These are phyloP conservation scores for Yarrowia deformans DNA, from an alignment of 805 yeast species.

Conservation along the genomic window DNA sequence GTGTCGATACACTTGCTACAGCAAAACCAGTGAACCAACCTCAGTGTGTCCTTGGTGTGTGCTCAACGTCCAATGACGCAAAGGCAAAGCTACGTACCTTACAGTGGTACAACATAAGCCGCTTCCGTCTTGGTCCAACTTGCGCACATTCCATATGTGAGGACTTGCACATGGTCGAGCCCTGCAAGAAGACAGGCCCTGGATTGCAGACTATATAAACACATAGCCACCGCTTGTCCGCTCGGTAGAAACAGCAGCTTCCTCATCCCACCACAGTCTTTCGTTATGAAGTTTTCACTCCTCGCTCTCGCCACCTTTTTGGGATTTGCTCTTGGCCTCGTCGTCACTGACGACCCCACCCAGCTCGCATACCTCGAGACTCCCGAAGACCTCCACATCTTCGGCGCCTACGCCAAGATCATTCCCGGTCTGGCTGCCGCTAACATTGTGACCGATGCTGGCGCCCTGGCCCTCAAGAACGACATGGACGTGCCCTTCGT, in stretches of 20 bases:
- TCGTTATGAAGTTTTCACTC: conserved; percentile 10
- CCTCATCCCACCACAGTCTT: conserved; percentile 3
- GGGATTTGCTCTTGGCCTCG: background rate
- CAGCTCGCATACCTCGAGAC: conserved; percentile 7
- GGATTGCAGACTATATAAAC: background rate
- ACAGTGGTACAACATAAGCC: background rate
- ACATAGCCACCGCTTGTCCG: background rate
- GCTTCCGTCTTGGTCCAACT: background rate
- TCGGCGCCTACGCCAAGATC: conserved; percentile 2
- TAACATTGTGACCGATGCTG: conserved; percentile 10
- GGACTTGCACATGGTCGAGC: background rate
- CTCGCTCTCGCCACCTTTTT: background rate
- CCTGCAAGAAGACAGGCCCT: background rate
- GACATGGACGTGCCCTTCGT: background rate
- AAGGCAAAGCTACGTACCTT: too few species aligned
- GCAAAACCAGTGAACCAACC: too few species aligned
- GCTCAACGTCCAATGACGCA: too few species aligned
- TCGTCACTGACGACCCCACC: conserved; percentile 1
- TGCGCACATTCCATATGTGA: background rate
- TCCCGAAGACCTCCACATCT: background rate
- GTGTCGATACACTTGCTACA: too few species aligned
- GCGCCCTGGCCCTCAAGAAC: background rate
- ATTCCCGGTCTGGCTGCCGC: conserved; percentile 10
- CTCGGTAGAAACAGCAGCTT: background rate
- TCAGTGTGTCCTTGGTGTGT: too few species aligned